Percentiles rank a stretch among this genome's conserved stretches.
phyloP scores from a whole-genome alignment of 345 rosid genomes.

The Dipteronia sinensis region DNA sequence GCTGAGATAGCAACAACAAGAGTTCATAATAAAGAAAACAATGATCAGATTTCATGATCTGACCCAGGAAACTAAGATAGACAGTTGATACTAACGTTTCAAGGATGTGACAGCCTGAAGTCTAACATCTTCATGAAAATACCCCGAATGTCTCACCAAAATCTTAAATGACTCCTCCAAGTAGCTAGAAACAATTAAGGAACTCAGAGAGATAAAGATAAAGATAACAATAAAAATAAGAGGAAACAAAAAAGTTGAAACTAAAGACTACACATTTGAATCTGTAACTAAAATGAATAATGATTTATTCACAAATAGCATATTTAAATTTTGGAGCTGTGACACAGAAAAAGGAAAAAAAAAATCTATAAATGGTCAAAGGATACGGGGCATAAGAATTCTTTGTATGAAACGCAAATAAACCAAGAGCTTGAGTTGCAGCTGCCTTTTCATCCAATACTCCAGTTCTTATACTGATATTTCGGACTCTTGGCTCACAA shows the following conservation, averaged over 20 bases:
- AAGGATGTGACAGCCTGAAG: slow-evolving; percentile 88
- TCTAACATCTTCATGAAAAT: slow-evolving; percentile 99
- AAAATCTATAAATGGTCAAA: slow-evolving; percentile 15
- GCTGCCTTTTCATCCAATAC: slow-evolving; percentile 99
- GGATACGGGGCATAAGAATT: slow-evolving; percentile 91
- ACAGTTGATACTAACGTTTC: slow-evolving; percentile 63
- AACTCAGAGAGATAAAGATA: slow-evolving; percentile 23
- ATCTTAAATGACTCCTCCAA: slow-evolving; percentile 88
- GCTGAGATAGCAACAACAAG: not conserved
- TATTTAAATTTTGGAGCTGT: not conserved
- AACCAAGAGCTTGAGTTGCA: slow-evolving; percentile 98
- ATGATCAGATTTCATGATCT: not conserved
- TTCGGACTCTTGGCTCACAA: slow-evolving; percentile 91
- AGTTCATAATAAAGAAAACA: not conserved
- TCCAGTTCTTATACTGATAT: slow-evolving; percentile 96
- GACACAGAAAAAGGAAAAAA: not conserved
- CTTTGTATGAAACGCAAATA: slow-evolving; percentile 92
- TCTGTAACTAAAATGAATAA: slow-evolving; percentile 2
- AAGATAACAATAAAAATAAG: not conserved
- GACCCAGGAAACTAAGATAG: not conserved
- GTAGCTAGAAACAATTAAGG: slow-evolving; percentile 67
- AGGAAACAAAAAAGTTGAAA: too few species aligned
- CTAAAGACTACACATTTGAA: not conserved
- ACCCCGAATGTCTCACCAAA: slow-evolving; percentile 78
- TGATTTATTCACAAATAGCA: not conserved